These are phyloP conservation scores for Aspergillus sp. DNA, from an alignment of 2,329 filamentous ascomycete genomes.

Conservation along the genomic window DNA sequence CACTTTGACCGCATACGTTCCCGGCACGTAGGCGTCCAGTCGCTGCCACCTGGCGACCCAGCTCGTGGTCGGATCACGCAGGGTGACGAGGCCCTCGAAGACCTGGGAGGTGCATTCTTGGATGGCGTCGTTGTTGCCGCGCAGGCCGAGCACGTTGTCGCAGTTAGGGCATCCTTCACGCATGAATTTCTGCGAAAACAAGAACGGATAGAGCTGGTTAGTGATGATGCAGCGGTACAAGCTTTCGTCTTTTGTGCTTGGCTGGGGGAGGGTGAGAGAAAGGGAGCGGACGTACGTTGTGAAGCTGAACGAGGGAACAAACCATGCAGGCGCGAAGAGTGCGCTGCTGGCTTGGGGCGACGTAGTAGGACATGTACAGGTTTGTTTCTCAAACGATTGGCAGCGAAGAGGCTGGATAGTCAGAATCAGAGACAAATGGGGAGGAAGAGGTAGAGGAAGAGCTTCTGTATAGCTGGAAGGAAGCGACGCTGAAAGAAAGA, in stretches of 20 bases:
- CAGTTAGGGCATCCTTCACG: conserved; percentile 93
- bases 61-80: conserved; percentile 76
- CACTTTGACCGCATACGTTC: conserved; percentile 93
- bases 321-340: conserved; percentile 97
- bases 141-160: conserved; percentile 84
- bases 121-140: conserved; percentile 74
- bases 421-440: not conserved
- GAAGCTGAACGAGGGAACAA: conserved; percentile 89
- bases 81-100: conserved; percentile 86
- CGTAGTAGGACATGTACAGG: conserved; percentile 58
- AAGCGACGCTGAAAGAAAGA: not conserved
- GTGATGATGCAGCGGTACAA: not conserved
- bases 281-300: conserved; percentile 55
- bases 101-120: conserved; percentile 94
- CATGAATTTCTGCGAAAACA: conserved; percentile 68
- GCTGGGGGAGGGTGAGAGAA: not conserved
- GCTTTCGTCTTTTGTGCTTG: not conserved
- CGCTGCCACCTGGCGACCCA: conserved; percentile 99
- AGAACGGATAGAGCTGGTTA: not conserved
- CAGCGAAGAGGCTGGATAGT: not conserved
- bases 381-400: not conserved
- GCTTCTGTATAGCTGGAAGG: not conserved
- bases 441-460: not conserved
- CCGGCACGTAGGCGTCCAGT: conserved; percentile 80
- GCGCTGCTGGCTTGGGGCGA: conserved; percentile 73